phyloP scores from a whole-genome alignment of 2,329 filamentous ascomycete genomes.

The Alternaria conjuncta region DNA sequence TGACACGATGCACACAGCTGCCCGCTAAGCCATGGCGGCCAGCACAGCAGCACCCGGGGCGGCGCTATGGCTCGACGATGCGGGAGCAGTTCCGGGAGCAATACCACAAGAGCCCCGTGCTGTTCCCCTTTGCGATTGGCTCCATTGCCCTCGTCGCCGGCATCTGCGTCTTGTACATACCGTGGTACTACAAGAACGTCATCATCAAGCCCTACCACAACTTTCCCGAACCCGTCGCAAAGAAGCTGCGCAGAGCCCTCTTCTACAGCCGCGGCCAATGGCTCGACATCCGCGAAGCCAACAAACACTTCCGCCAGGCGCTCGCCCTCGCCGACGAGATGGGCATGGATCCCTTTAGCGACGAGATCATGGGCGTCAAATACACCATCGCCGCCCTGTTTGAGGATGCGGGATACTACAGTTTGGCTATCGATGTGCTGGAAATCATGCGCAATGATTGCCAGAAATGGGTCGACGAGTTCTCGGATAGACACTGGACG shows the following conservation, averaged over 20 bases:
- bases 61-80: constrained; percentile 38
- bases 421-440: constrained; percentile 75
- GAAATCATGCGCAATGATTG: constrained; percentile 78
- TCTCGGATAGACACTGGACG: constrained; percentile 50
- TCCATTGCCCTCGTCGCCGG: constrained; percentile 49
- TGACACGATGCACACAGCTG: constrained; percentile 26
- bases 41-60: constrained; percentile 31
- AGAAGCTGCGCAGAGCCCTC: constrained; percentile 80
- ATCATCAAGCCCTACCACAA: constrained; percentile 60
- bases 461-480: constrained; percentile 56
- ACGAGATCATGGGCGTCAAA: constrained; percentile 89
- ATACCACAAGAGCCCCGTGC: constrained; percentile 48
- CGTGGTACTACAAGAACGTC: constrained; percentile 56
- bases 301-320: constrained; percentile 84
- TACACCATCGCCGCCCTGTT: constrained; percentile 81
- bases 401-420: constrained; percentile 75
- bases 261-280: constrained; percentile 76
- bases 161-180: constrained; percentile 51
- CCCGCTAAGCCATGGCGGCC: constrained; percentile 34
- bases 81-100: constrained; percentile 41
- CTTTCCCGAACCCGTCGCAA: constrained; percentile 73
- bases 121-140: constrained; percentile 46
- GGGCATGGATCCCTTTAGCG: constrained; percentile 84
- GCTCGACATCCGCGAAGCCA: constrained; percentile 75
- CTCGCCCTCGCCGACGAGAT: constrained; percentile 74